Evolutionary conservation across 768 basidiomycete species (phyloP), one percentile per base, ranked within the genome.

Genomic region (Leccinellum luteum): DNA sequence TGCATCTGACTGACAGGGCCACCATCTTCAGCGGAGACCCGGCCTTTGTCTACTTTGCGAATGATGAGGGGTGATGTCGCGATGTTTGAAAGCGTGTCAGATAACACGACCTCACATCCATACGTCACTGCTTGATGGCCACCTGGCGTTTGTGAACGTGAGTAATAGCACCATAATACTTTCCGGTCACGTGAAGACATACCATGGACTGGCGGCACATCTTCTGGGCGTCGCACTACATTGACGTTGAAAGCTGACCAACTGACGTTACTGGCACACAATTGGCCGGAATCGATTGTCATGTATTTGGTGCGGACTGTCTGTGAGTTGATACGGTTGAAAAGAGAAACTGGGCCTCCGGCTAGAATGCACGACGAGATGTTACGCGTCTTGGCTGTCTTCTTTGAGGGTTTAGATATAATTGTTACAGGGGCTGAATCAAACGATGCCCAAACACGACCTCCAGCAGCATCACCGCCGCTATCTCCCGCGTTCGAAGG

Each of bases 241-340:
- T 92, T 92, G 67, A 96, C 90, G 68, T 89, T 92, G 78, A 96
- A 95, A 34, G 94, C 93, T 56, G 92, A 92, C 94, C 94, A 96
- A 48, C 89, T 82, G 62, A 90, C 79, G 69, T 93, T 94, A 73
- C 89, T 92, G n/a, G 93, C 91, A 74, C 89, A 89, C 57, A 93
- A 76, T 67, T 87, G 85, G 52, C 82, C 85, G 64, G 86, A 84
- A 64, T 95, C 92, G 70, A 95, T 87, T 54, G 90, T 92, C 91
- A 98, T 94, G 74, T 95, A 98, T 78, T 96, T 96, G 56, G 94
- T 97, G 69, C 94, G 88, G 58, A 96, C 94, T 38, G 94, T 94
- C 75, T 98, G 94, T 14, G 91, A 92, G 74, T 96, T 94, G 81
- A 98, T 93, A 67, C 94, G 89, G 72, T 94, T 94, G 81, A 94